Base-by-base conservation (phyloP, 2,329 filamentous ascomycete genomes). In the Lasiodiplodia sp. region DNA sequence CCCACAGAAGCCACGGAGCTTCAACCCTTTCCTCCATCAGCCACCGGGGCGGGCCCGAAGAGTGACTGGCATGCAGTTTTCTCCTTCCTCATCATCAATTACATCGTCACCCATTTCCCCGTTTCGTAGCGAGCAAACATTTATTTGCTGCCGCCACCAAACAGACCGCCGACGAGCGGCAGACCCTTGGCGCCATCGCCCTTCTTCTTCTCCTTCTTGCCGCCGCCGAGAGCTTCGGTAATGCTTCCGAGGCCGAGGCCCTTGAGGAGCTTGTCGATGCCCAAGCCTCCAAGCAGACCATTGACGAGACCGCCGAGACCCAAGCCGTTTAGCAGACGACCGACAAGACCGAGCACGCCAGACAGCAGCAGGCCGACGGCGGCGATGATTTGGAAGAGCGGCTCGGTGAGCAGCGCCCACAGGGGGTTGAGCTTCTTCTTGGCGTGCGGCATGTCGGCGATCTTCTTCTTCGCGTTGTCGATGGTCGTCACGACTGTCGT, bases 361-460 rank as follows among this genome's bases (percentile, higher is more conserved):
- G 85, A 90, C 70, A 97, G 85, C 71, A 97, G 81, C 69, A 97
- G 82, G 25, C 94, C 94, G 56, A 97, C 94, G 12, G 92, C 94
- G 10, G 94, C 93, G 60, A 97, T 87, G 77, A 97, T 97, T 86
- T 97, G 94, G 86, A 94, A 93, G 25, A 97, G 84, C 12, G 94
- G 94, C 85, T 97, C 93, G 44, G 89, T 89, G 72, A 96, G 84
- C 60, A 97, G 84, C 37, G 85, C 89, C 93, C 94, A 97, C 37
- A 97, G 88, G 12, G 94, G 94, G 83, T 95, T 97, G 70, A 97
- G 86, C 84, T 95, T 90, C 86, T 97, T 95, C 90, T 97, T 96
- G 53, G 93, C 94, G 73, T 96, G 92, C 6, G 94, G 94, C 92
- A 97, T 96, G 76, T 92, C 92, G 76, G 92, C 89, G 70, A 97